These are phyloP conservation scores for Orbilia javanica DNA, from an alignment of 2,329 filamentous ascomycete genomes.

Conservation along the genomic window DNA sequence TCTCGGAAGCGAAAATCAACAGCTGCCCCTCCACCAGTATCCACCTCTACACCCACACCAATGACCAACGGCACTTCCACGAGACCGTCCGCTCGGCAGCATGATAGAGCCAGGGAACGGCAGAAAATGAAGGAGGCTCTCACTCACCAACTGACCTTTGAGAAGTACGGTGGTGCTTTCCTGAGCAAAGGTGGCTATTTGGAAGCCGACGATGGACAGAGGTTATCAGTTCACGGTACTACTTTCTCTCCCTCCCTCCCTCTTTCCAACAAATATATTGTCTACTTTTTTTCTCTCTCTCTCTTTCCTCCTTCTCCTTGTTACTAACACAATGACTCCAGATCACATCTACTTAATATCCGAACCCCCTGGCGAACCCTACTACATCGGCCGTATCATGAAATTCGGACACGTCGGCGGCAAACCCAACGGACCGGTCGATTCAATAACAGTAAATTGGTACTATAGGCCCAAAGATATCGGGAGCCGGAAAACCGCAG, in stretches of 20 bases:
- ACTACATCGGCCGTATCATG: slow-evolving; percentile 98
- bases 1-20: slow-evolving; percentile 57
- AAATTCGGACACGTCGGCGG: slow-evolving; percentile 91
- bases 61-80: slow-evolving; percentile 61
- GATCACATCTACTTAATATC: slow-evolving; percentile 95
- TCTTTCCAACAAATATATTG: neutral
- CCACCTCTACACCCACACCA: slow-evolving; percentile 61
- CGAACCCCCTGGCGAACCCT: slow-evolving; percentile 96
- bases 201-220: slow-evolving; percentile 89
- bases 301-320: no score
- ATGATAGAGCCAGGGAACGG: slow-evolving; percentile 62
- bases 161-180: slow-evolving; percentile 73
- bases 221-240: slow-evolving; percentile 85
- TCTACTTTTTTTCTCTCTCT: neutral
- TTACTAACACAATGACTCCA: slow-evolving; percentile 63
- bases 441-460: slow-evolving; percentile 95
- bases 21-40: slow-evolving; percentile 60
- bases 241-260: neutral
- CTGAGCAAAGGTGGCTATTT: slow-evolving; percentile 79
- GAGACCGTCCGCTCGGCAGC: slow-evolving; percentile 65
- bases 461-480: slow-evolving; percentile 98
- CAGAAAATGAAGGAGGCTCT: slow-evolving; percentile 69
- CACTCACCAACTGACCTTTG: slow-evolving; percentile 91
- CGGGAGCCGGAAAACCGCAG: slow-evolving; percentile 82
- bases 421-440: slow-evolving; percentile 78